A percentile compares a stretch with the other conserved stretches of the same genome.
These are phyloP conservation scores for Hypoxylon intermedium DNA, from an alignment of 495 filamentous ascomycete genomes.

Conservation along the genomic window DNA sequence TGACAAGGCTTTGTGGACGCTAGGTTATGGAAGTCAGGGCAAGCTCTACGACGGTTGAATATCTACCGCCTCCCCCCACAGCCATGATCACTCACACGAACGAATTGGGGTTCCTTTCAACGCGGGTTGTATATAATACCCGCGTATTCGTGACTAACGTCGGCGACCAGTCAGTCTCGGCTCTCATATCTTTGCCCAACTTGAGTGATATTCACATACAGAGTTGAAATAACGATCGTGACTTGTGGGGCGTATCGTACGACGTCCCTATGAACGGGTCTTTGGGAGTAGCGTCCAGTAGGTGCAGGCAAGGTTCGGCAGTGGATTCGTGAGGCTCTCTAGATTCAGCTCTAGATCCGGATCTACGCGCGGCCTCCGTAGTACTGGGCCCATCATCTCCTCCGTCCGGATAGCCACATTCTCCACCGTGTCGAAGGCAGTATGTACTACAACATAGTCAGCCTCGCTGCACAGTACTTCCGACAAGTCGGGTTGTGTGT, in stretches of 20 bases:
- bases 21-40: slow-evolving; percentile 27
- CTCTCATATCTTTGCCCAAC: slow-evolving; percentile 6
- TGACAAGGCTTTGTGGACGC: slow-evolving; percentile 44
- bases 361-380: slow-evolving; percentile 22
- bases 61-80: slow-evolving; percentile 9
- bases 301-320: slow-evolving; percentile 27
- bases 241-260: slow-evolving; percentile 41
- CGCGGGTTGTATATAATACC: slow-evolving; percentile 38
- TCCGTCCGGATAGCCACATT: slow-evolving; percentile 43
- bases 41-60: slow-evolving; percentile 13
- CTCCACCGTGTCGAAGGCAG: slow-evolving; percentile 44
- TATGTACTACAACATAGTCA: slow-evolving; percentile 40
- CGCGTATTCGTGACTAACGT: slow-evolving; percentile 38
- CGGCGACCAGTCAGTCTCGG: slow-evolving; percentile 18
- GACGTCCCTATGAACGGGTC: slow-evolving; percentile 42
- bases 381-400: slow-evolving; percentile 26
- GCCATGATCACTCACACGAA: slow-evolving; percentile 40
- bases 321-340: slow-evolving; percentile 37
- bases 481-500: too few species aligned
- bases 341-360: slow-evolving; percentile 24
- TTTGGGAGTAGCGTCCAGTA: slow-evolving; percentile 29
- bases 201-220: slow-evolving; percentile 32
- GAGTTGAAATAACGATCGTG: slow-evolving; percentile 42
- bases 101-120: slow-evolving; percentile 38
- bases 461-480: slow-evolving; percentile 16